Percentiles rank a stretch among this genome's conserved stretches.
Conservation (phyloP, 2,329 filamentous ascomycete genomes). For the Claviceps digitariae region DNA sequence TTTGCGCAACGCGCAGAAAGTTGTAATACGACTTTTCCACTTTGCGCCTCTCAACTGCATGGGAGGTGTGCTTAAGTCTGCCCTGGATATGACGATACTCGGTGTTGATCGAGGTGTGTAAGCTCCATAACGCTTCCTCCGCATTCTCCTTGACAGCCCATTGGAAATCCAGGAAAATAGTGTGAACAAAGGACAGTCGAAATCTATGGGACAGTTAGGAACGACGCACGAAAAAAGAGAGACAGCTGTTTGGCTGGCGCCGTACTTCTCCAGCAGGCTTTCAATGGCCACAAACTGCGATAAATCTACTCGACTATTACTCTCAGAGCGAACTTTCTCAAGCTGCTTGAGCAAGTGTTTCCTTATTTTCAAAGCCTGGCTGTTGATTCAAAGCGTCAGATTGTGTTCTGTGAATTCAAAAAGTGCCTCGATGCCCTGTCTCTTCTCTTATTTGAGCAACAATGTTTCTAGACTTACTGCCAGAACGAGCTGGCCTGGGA, state of each 20-base stretch:
- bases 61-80: constrained; percentile 36
- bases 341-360: constrained; percentile 29
- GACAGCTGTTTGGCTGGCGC: constrained; percentile 16
- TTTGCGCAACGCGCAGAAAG: constrained; percentile 78
- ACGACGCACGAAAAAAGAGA: neutral
- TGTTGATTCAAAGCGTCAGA: constrained; percentile 12
- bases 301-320: constrained; percentile 23
- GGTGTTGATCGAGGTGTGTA: constrained; percentile 63
- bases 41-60: constrained; percentile 56
- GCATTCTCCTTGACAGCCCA: constrained; percentile 49
- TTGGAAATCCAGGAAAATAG: constrained; percentile 59
- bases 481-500: constrained; percentile 23
- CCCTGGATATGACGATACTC: constrained; percentile 60
- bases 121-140: constrained; percentile 64
- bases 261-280: constrained; percentile 21
- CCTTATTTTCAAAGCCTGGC: constrained; percentile 29
- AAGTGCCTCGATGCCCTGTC: neutral
- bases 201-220: constrained; percentile 22
- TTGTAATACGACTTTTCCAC: constrained; percentile 67
- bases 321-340: constrained; percentile 26
- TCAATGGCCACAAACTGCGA: constrained; percentile 31
- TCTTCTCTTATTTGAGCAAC: neutral
- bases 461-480: constrained; percentile 20
- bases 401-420: neutral
- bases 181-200: constrained; percentile 56